Conservation (phyloP, 2,329 filamentous ascomycete genomes). For the Cladophialophora exuberans region DNA sequence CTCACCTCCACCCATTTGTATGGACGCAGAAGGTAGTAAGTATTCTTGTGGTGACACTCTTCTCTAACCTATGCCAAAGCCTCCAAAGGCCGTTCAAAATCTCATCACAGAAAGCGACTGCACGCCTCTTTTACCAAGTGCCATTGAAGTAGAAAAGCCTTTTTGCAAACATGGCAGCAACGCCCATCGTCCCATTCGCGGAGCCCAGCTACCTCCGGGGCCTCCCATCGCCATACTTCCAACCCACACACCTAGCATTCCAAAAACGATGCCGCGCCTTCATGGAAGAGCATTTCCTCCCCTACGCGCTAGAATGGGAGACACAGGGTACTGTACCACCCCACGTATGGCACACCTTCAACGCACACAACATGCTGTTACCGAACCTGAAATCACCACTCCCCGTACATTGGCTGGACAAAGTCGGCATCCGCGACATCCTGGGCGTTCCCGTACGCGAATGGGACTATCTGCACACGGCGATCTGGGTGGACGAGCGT, state of each 20-base stretch:
- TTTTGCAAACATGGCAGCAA: neutral
- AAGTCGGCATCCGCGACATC: constrained; percentile 66
- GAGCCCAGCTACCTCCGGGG: constrained; percentile 72
- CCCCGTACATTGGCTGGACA: constrained; percentile 68
- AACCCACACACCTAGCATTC: constrained; percentile 64
- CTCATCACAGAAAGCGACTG: too few species aligned
- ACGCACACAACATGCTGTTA: constrained; percentile 67
- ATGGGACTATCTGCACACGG: constrained; percentile 70
- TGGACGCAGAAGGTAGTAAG: too few species aligned
- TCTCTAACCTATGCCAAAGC: too few species aligned
- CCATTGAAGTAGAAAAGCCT: too few species aligned
- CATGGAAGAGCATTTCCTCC: constrained; percentile 63
- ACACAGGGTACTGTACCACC: constrained; percentile 63
- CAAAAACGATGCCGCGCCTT: constrained; percentile 70
- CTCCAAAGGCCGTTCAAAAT: too few species aligned
- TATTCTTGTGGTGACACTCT: too few species aligned
- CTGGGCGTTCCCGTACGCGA: constrained; percentile 70
- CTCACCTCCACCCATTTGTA: too few species aligned
- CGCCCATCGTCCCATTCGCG: constrained; percentile 59
- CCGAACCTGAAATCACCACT: constrained; percentile 70
- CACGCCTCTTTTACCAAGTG: too few species aligned
- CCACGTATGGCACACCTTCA: constrained; percentile 67
- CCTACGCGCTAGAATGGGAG: constrained; percentile 71
- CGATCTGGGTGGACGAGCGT: constrained; percentile 74
- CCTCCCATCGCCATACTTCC: constrained; percentile 72